Evolutionary conservation across 345 rosid genomes (phyloP).

Genomic region (Moringa oleifera): DNA sequence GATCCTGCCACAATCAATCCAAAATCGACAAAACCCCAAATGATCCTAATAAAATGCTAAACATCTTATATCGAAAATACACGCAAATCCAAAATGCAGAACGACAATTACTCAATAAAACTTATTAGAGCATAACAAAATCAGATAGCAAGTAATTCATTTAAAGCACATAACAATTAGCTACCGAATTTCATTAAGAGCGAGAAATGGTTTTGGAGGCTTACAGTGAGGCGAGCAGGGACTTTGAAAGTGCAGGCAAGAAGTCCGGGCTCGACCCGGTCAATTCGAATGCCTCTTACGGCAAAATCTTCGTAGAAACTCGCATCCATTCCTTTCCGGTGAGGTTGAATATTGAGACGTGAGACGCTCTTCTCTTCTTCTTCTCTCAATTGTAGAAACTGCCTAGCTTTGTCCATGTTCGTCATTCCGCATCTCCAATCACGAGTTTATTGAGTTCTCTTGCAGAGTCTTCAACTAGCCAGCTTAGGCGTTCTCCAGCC

Average conservation of each 20-base stretch:
- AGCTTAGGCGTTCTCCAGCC: too few relatives aligned
- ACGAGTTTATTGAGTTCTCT: too few relatives aligned
- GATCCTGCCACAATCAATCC: conserved; percentile 45
- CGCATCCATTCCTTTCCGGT: conserved; percentile 25
- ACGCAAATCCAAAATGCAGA: background rate
- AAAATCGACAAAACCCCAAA: background rate
- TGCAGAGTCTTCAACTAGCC: too few relatives aligned
- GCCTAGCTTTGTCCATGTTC: conserved; percentile 52
- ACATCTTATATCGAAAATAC: too few relatives aligned
- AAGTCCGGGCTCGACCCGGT: conserved; percentile 65
- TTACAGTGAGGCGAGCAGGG: conserved; percentile 84
- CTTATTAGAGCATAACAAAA: background rate
- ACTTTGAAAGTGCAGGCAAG: conserved; percentile 71
- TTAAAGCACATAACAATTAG: too few relatives aligned
- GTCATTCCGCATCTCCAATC: background rate
- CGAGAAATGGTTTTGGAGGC: conserved; percentile 11
- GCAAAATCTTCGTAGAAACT: conserved; percentile 68
- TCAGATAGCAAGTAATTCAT: background rate
- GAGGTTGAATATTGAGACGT: conserved; percentile 39
- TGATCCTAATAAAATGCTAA: too few relatives aligned
- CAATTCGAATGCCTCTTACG: conserved; percentile 67
- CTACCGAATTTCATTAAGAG: background rate
- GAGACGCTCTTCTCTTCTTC: conserved; percentile 44
- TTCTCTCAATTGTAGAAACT: conserved; percentile 34
- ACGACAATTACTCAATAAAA: background rate